phyloP scores from a whole-genome alignment of 1,139 yeast genomes.

The Geotrichum reessii region DNA sequence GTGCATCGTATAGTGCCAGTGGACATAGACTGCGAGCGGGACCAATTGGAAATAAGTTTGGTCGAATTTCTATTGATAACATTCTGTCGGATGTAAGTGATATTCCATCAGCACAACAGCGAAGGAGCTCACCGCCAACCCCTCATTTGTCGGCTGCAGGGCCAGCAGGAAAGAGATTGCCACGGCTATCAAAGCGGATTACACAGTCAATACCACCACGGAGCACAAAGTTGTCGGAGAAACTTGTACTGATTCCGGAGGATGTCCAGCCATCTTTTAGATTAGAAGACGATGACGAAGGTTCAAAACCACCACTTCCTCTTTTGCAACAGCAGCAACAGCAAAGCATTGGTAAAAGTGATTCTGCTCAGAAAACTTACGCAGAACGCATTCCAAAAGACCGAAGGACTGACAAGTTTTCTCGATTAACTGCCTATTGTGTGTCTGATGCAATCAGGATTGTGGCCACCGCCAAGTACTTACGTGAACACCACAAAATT shows the following conservation, averaged over 20 bases:
- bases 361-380: conserved; percentile 35
- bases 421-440: conserved; percentile 86
- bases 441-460: conserved; percentile 78
- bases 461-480: conserved; percentile 55
- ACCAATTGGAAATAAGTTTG: conserved; percentile 20
- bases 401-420: conserved; percentile 59
- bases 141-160: neutral
- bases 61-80: conserved; percentile 34
- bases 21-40: neutral
- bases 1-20: neutral
- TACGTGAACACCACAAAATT: conserved; percentile 67
- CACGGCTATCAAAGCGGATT: conserved; percentile 33
- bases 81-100: conserved; percentile 67
- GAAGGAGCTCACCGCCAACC: conserved; percentile 28
- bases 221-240: conserved; percentile 79
- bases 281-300: conserved; percentile 25
- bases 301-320: conserved; percentile 25
- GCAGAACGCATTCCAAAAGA: conserved; percentile 70
- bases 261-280: conserved; percentile 39
- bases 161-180: conserved; percentile 5
- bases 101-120: conserved; percentile 71
- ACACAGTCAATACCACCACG: conserved; percentile 69
- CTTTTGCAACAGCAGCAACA: neutral
- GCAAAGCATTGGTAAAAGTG: conserved; percentile 8
- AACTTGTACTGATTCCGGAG: conserved; percentile 80